Conservation (phyloP, 192 early-diverging fungal genomes). For the Backusella parvicylindrica region DNA sequence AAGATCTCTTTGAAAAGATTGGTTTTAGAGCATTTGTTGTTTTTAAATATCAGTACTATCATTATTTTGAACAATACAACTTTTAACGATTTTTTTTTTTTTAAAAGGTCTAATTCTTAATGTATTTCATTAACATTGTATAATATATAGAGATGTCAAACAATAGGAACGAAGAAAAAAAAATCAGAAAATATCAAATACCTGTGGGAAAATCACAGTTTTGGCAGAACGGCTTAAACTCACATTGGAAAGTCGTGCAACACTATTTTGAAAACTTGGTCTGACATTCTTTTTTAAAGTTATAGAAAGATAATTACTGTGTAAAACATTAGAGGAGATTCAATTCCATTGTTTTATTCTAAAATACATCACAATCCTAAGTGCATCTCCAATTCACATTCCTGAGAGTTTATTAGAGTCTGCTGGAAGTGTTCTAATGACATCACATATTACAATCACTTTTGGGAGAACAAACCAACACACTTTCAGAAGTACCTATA, state of each 20-base stretch:
- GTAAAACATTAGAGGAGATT: background rate
- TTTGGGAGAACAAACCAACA: too few species aligned
- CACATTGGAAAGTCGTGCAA: background rate
- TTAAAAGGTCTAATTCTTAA: background rate
- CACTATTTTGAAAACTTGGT: background rate
- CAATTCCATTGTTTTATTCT: background rate
- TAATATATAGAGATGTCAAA: background rate
- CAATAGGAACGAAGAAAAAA: background rate
- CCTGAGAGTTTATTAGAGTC: too few species aligned
- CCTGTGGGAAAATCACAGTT: constrained; percentile 4
- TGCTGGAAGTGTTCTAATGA: too few species aligned
- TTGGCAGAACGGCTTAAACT: background rate
- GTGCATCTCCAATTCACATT: too few species aligned
- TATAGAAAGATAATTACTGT: background rate
- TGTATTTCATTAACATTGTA: background rate
- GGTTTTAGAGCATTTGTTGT: background rate
- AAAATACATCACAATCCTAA: too few species aligned
- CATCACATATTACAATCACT: too few species aligned
- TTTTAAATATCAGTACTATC: background rate
- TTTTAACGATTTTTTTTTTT: too few species aligned
- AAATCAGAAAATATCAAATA: background rate
- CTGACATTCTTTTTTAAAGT: background rate
- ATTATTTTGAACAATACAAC: background rate
- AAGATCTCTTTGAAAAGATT: background rate
- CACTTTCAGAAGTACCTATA: too few species aligned